Base-by-base conservation (phyloP, 306 rosid species). In the Calophaca sinica region DNA sequence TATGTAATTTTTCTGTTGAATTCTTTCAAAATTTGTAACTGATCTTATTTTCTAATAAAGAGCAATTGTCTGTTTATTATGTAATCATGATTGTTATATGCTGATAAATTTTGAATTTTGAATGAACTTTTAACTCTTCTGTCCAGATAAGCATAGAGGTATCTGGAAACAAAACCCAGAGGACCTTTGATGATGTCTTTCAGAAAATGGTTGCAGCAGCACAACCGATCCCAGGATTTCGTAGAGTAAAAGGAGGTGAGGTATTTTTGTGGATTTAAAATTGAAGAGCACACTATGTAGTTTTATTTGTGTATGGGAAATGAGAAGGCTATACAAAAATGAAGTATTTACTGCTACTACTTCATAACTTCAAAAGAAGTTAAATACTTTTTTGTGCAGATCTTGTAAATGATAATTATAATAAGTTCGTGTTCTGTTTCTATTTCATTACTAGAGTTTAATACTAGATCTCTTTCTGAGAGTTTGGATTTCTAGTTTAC, bases 191-290 rank as follows among this genome's bases (percentile, higher is more conserved):
- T 74, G 70, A 83, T 13, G 88, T 91, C 75, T 89, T 91, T 80
- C 76, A 72, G 52, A 79, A 85, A 85, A 91, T 93, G 96, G 96
- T 91, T 62, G 87, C 87, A 55, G 94, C 86, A 55, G 97, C 97
- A 31, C 97, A 94, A 79, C 98, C 98, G 15, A 94, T 94, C 72
- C 97, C 94, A 2, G 96, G 98, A 35, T 91, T 94, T 77, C 83
- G 98, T 73, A 91, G 98, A 86, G 93, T 86, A 48, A 94, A 88
- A 88, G 98, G 97, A 88, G 98, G 98, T 94, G 64, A 70, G 73
- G 32, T 79, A 46, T 57, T 70, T 75, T 4, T 51, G 46, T 49
- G 7, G 13, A 63, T 46, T 75, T 45, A 29, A 59, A 63, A 70
- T 68, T 72, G 68, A 67, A 66, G 49, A 77, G 29, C 31, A 73